phyloP scores from a whole-genome alignment of 2,329 filamentous ascomycete genomes.

The Trichoderma atrobrunneum region DNA sequence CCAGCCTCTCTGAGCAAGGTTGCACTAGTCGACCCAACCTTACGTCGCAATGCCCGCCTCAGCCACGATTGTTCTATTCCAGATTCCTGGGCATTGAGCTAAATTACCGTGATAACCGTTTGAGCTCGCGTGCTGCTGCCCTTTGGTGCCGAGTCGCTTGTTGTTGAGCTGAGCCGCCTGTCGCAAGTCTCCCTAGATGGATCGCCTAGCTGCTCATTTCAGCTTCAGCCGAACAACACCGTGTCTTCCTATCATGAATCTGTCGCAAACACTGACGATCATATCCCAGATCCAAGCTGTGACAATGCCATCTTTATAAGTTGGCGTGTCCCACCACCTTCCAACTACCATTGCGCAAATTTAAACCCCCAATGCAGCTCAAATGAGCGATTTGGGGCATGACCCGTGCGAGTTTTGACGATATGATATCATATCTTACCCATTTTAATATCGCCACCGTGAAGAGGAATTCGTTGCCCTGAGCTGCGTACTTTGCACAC shows the following conservation, averaged over 20 bases:
- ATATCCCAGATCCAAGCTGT: not conserved
- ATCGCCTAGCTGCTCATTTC: not conserved
- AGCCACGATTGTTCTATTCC: slow-evolving; percentile 2
- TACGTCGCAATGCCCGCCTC: slow-evolving; percentile 2
- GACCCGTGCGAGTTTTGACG: not conserved
- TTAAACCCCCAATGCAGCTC: not conserved
- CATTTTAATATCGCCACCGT: slow-evolving; percentile 4
- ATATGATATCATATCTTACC: slow-evolving; percentile 16
- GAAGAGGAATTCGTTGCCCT: not conserved
- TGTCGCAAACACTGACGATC: not conserved
- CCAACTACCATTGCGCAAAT: not conserved
- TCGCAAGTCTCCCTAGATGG: not conserved
- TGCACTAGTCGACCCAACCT: not conserved
- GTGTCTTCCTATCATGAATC: not conserved
- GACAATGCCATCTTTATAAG: not conserved
- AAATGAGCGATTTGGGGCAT: slow-evolving; percentile 1
- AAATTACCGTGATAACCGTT: not conserved
- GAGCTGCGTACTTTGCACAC: not conserved
- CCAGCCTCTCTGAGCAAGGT: slow-evolving; percentile 6
- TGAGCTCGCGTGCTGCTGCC: not conserved
- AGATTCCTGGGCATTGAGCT: not conserved
- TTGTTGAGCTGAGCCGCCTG: not conserved
- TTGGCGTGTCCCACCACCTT: not conserved
- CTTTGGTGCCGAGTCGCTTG: not conserved
- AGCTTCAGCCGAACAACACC: not conserved